These are phyloP conservation scores for Nannochloropsis salina DNA, from an alignment of 108 stramenopile genomes.

Conservation along the genomic window DNA sequence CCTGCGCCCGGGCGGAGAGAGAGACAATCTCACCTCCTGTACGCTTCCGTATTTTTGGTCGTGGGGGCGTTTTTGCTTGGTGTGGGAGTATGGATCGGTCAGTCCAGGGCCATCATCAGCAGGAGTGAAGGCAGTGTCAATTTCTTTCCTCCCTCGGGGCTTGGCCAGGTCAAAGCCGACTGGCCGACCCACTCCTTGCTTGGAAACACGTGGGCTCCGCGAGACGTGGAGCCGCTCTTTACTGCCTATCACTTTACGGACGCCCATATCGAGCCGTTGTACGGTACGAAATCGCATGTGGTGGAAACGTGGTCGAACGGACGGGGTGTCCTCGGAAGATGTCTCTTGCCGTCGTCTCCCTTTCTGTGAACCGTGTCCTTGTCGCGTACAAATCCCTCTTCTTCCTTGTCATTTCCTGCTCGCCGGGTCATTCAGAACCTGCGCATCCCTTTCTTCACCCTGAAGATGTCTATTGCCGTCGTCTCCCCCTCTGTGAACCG, in stretches of 20 bases:
- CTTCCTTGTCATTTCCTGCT: no score
- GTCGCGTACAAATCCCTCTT: no score
- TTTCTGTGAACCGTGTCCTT: no score
- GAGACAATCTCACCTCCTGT: not conserved
- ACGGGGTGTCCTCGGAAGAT: no score
- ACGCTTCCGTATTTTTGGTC: not conserved
- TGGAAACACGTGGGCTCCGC: not conserved
- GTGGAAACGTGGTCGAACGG: no score
- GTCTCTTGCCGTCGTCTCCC: no score
- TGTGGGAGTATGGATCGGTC: not conserved
- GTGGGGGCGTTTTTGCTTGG: not conserved
- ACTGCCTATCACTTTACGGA: not conserved
- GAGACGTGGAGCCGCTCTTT: not conserved
- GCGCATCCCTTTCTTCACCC: no score
- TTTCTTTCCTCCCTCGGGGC: not conserved
- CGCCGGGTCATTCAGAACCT: no score
- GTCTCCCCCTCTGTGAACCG: no score
- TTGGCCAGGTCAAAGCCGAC: not conserved
- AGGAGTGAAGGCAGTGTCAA: not conserved
- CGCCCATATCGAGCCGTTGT: not conserved
- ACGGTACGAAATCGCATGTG: not conserved
- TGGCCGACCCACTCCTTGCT: not conserved
- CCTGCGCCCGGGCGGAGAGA: no score
- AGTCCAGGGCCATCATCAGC: not conserved
- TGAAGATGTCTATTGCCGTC: no score